Percentiles rank a stretch among this genome's conserved stretches.
phyloP scores from a whole-genome alignment of 2,329 filamentous ascomycete genomes.

The Pseudocercospora macadamiae region DNA sequence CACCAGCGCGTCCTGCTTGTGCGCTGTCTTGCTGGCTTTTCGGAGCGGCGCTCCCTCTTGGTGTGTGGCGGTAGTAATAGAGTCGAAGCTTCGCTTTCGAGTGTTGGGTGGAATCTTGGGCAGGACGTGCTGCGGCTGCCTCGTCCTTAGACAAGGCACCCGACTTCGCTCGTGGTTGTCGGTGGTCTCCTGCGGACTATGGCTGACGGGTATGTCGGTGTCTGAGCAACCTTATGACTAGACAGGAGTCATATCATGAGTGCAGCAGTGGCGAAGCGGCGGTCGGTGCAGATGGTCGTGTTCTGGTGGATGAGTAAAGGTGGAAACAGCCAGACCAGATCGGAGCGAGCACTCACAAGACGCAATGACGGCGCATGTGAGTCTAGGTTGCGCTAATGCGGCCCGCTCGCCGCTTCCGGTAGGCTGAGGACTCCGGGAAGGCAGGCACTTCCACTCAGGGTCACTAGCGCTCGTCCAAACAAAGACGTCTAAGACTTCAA shows the following conservation, averaged over 20 bases:
- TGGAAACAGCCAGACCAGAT: not conserved
- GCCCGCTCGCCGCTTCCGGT: not conserved
- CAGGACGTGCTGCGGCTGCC: slow-evolving; percentile 28
- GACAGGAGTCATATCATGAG: slow-evolving; percentile 1
- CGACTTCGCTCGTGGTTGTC: slow-evolving; percentile 7
- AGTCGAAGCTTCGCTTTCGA: slow-evolving; percentile 41
- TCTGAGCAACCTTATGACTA: not conserved
- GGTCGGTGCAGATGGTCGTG: too few relatives aligned
- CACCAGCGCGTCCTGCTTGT: slow-evolving; percentile 36
- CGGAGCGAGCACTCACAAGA: not conserved
- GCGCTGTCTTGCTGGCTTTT: slow-evolving; percentile 41
- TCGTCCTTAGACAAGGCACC: slow-evolving; percentile 25
- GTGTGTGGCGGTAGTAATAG: slow-evolving; percentile 25
- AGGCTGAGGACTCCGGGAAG: not conserved
- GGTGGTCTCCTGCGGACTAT: not conserved
- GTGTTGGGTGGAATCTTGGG: slow-evolving; percentile 36
- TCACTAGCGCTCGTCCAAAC: too few relatives aligned
- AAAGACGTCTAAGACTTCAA: too few relatives aligned
- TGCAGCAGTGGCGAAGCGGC: slow-evolving; percentile 3
- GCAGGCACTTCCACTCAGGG: too few relatives aligned
- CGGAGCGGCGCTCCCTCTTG: slow-evolving; percentile 30
- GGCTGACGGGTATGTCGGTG: not conserved
- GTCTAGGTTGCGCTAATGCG: not conserved
- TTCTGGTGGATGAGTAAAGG: slow-evolving; percentile 7
- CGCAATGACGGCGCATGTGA: not conserved